These are phyloP conservation scores for Globisporangium apiculatum DNA, from an alignment of 352 stramenopile genomes.

Conservation along the genomic window DNA sequence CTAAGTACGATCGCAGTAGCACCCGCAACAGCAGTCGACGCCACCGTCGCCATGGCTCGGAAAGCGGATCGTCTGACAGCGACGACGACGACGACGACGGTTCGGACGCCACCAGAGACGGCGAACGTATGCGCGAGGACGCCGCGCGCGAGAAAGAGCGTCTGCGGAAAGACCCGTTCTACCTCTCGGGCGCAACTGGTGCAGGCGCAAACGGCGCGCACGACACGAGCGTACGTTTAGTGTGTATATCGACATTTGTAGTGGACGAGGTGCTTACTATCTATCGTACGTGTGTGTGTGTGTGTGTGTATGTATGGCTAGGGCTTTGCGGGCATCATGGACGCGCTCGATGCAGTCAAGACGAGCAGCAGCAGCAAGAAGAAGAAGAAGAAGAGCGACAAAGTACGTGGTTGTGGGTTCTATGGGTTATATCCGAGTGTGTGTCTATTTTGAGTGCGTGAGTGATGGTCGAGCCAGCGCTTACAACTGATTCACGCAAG, in stretches of 20 bases:
- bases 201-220: constrained; percentile 20
- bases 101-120: constrained; percentile 26
- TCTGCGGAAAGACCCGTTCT: constrained; percentile 75
- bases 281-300: constrained; percentile 2
- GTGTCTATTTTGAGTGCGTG: too few relatives aligned
- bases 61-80: constrained; percentile 27
- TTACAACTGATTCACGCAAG: not conserved
- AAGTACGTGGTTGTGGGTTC: constrained; percentile 19
- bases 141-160: constrained; percentile 46
- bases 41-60: constrained; percentile 36
- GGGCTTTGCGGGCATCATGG: constrained; percentile 78
- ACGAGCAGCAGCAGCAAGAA: constrained; percentile 55
- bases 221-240: constrained; percentile 22
- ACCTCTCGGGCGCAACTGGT: constrained; percentile 47
- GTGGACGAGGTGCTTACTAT: constrained; percentile 1
- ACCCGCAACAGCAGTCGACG: constrained; percentile 18
- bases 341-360: constrained; percentile 43
- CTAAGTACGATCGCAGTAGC: constrained; percentile 15
- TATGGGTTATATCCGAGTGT: not conserved
- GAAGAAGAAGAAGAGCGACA: constrained; percentile 56
- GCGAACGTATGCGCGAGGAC: not conserved
- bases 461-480: too few relatives aligned
- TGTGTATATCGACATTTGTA: not conserved
- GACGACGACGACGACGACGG: constrained; percentile 12
- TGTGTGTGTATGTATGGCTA: constrained; percentile 14